Conservation (phyloP, 345 rosid species). For the Hibiscus trionum region DNA sequence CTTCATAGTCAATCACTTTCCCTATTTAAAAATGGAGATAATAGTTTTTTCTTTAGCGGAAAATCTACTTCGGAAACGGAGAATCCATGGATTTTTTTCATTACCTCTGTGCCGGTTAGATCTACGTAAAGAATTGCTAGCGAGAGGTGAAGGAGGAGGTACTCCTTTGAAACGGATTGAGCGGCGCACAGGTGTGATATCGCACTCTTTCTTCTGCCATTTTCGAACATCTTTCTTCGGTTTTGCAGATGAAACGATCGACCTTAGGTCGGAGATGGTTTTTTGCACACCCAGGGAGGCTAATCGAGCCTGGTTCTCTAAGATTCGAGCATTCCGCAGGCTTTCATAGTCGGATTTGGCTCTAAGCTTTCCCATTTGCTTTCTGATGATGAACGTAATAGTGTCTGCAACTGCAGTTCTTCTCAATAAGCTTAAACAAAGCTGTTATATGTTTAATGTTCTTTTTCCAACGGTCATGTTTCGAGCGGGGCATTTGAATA, state of each 20-base stretch:
- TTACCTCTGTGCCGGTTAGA: not conserved
- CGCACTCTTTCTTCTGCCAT: constrained; percentile 5
- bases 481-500: not conserved
- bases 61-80: not conserved
- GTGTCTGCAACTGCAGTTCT: not conserved
- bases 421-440: not conserved
- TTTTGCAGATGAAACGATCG: constrained; percentile 18
- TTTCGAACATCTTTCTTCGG: constrained; percentile 1
- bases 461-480: constrained; percentile 5
- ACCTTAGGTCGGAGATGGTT: constrained; percentile 23
- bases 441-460: not conserved
- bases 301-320: constrained; percentile 41
- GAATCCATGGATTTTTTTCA: not conserved
- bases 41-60: not conserved
- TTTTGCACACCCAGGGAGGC: constrained; percentile 31
- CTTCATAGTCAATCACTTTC: not conserved
- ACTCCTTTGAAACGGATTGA: no score
- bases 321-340: constrained; percentile 25
- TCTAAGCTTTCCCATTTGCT: constrained; percentile 11
- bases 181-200: not conserved
- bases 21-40: not conserved
- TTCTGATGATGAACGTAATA: no score
- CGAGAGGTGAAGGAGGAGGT: not conserved
- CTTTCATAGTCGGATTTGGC: constrained; percentile 24
- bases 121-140: not conserved